Evolutionary conservation across 805 yeast species (phyloP).

Genomic region (Starmerella powellii): DNA sequence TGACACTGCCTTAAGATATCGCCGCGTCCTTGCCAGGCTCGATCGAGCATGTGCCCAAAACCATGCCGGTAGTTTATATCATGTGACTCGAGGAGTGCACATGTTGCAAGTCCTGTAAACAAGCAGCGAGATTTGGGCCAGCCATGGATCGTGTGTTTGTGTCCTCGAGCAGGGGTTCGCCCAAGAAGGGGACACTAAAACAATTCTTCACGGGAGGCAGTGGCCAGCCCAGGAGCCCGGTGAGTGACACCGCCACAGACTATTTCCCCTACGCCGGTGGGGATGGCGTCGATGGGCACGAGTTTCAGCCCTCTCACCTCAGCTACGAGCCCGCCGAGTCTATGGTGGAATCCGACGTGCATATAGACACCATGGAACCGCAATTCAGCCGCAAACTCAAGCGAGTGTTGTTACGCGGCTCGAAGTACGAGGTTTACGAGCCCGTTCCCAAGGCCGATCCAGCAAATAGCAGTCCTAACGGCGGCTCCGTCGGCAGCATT

Average conservation of each 20-base stretch:
- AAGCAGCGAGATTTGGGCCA: too few relatives aligned
- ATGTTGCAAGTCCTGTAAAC: too few relatives aligned
- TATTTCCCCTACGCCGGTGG: conserved; percentile 19
- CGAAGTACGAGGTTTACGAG: conserved; percentile 14
- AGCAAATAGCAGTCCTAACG: neutral
- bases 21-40: too few relatives aligned
- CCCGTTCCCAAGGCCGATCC: neutral
- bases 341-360: conserved; percentile 16
- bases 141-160: conserved; percentile 14
- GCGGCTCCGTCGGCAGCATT: too few relatives aligned
- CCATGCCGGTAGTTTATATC: too few relatives aligned
- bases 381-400: conserved; percentile 5
- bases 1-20: too few relatives aligned
- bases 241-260: conserved; percentile 4
- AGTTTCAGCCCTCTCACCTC: conserved; percentile 1
- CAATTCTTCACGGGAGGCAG: neutral
- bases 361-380: neutral
- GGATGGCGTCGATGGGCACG: conserved; percentile 3
- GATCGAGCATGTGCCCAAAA: too few relatives aligned
- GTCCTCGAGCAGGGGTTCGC: neutral
- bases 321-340: conserved; percentile 20
- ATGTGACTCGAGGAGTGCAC: too few relatives aligned
- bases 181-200: neutral
- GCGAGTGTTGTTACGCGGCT: conserved; percentile 11
- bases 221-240: neutral